Evolutionary conservation across 805 yeast genomes (phyloP), one percentile per base, ranked within the genome.

Genomic region (Brettanomyces nanus): DNA sequence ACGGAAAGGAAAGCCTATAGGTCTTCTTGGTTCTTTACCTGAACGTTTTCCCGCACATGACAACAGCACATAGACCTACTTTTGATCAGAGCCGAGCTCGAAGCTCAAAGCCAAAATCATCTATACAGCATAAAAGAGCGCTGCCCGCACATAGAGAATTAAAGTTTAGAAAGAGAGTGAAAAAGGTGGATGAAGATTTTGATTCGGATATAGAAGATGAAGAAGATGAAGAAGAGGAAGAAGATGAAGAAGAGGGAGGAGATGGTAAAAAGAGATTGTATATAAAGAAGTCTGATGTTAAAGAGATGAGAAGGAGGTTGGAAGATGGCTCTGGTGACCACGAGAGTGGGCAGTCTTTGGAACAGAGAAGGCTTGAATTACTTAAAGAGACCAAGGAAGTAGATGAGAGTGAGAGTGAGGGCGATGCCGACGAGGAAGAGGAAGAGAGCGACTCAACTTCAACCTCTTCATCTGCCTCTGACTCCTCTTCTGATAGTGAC

Each of bases 1-100:
- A n/a, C n/a, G n/a, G n/a, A n/a, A n/a, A n/a, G n/a, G n/a, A n/a
- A n/a, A n/a, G n/a, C n/a, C n/a, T n/a, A n/a, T n/a, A n/a, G n/a
- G n/a, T n/a, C n/a, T n/a, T n/a, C n/a, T n/a, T n/a, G n/a, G n/a
- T n/a, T n/a, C n/a, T n/a, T n/a, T n/a, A n/a, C n/a, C n/a, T n/a
- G n/a, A n/a, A n/a, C n/a, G n/a, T n/a, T n/a, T n/a, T n/a, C n/a
- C n/a, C n/a, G n/a, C n/a, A n/a, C 17, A 78, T 79, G 85, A 75
- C 85, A 0, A 74, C 84, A 3, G 81, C 83, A 7, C 83, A 77
- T 49, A 68, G 81, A 52, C 84, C 85, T 0, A 79, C 83, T 5
- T 67, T 79, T 44, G 85, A 78, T 45, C 72, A 72, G 34, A 81
- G 82, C 15, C 67, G 75, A 48, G 78, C 79, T 37, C 75, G 72